Evolutionary conservation across 2,329 filamentous ascomycete genomes (phyloP), one percentile per base, ranked within the genome.

Genomic region (Tolypocladium amazonense): DNA sequence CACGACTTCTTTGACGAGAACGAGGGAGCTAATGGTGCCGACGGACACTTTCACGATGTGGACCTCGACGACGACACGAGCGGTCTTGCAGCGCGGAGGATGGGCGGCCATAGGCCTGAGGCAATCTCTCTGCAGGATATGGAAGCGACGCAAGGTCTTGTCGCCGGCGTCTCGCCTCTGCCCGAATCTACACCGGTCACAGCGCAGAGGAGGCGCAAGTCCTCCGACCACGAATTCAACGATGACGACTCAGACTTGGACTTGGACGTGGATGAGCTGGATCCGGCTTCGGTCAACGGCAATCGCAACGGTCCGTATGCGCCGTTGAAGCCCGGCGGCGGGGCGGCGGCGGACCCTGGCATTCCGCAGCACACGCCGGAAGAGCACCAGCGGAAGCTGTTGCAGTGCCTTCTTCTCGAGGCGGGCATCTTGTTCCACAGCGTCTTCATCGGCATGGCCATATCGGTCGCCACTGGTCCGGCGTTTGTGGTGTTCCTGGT

Each of bases 341-440:
- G 37, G 25, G 56, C 12, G 20, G 54, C 39, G 41, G 58, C 55
- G 57, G 59, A 54, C 27, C 27, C 62, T 68, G 70, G 43, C 64
- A 70, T 5, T 62, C 65, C 4, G 57, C 66, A 45, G 56, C 64
- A 65, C 61, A 76, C 72, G 43, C 70, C 82, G 56, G 80, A 89
- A 68, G 78, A 88, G 72, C 81, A 83, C 61, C 83, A 86, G 67
- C 81, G 87, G 14, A 81, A 88, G 64, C 80, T 92, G 65, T 76
- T 92, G 12, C 90, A 94, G 71, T 92, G 89, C 65, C 77, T 93
- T 54, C 80, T 94, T 30, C 81, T 94, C 3, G 90, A 93, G 73
- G 89, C 89, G 0, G 90, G 90, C 25, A 93, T 94, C 62, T 80
- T 94, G 20, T 93, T 93, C 70, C 90, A 94, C 76, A 89, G 86